Evolutionary conservation across 768 basidiomycete genomes (phyloP).

Genomic region (Galerina marginata): DNA sequence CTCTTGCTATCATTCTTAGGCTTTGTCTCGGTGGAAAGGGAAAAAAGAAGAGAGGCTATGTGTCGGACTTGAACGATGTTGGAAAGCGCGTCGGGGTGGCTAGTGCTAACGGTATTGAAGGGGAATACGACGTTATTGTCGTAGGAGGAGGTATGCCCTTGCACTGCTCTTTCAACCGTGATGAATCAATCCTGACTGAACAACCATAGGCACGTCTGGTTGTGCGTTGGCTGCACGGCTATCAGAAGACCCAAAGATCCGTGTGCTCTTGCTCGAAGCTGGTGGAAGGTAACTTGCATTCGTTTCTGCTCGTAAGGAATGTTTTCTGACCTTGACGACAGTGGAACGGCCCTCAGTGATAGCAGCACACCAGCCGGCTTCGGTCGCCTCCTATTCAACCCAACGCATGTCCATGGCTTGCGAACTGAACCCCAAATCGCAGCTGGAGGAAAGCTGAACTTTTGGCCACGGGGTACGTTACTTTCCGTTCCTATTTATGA

Average conservation of each 20-base stretch:
- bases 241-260: constrained; percentile 55
- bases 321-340: constrained; percentile 24
- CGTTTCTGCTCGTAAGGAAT: neutral
- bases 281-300: constrained; percentile 54
- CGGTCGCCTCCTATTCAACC: constrained; percentile 40
- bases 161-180: too few species aligned
- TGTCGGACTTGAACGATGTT: constrained; percentile 30
- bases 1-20: constrained; percentile 29
- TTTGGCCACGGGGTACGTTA: constrained; percentile 66
- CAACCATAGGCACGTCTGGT: constrained; percentile 55
- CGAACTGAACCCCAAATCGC: constrained; percentile 60
- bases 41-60: constrained; percentile 24
- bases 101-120: constrained; percentile 13
- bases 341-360: constrained; percentile 44
- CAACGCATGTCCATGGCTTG: constrained; percentile 53
- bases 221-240: constrained; percentile 64
- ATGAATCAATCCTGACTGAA: neutral
- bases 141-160: constrained; percentile 54
- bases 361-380: constrained; percentile 50
- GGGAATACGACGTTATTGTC: constrained; percentile 56
- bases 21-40: constrained; percentile 15
- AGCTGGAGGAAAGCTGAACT: constrained; percentile 49
- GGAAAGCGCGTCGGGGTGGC: constrained; percentile 21
- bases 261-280: constrained; percentile 61
- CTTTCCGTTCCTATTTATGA: neutral